phyloP scores from a whole-genome alignment of 805 yeast species.

The Wickerhamiella australiensis region DNA sequence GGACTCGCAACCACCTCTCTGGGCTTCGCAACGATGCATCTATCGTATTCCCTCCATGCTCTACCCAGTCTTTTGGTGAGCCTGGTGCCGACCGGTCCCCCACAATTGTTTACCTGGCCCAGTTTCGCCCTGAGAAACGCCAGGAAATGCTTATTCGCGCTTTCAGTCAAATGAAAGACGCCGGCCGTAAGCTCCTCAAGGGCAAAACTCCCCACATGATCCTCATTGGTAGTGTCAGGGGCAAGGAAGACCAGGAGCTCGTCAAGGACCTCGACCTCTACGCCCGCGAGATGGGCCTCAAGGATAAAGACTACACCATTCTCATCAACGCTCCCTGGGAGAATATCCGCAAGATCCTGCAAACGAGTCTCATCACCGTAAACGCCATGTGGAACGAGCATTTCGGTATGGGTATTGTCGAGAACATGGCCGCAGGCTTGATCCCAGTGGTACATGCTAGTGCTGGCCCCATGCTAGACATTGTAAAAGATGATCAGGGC shows the following conservation, averaged over 20 bases:
- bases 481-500: conserved; percentile 43
- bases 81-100: conserved; percentile 18
- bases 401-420: conserved; percentile 95
- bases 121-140: conserved; percentile 90
- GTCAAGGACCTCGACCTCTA: conserved; percentile 39
- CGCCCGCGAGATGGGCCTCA: conserved; percentile 36
- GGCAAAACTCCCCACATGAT: conserved; percentile 43
- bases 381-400: conserved; percentile 99
- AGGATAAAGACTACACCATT: conserved; percentile 37
- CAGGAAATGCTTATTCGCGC: conserved; percentile 59
- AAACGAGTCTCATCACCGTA: conserved; percentile 56
- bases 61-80: conserved; percentile 43
- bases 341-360: conserved; percentile 43
- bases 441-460: conserved; percentile 87
- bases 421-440: conserved; percentile 72
- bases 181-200: conserved; percentile 15
- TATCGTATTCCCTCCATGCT: conserved; percentile 78
- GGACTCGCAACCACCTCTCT: conserved; percentile 75
- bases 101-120: conserved; percentile 55
- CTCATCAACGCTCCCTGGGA: conserved; percentile 64
- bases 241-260: conserved; percentile 47
- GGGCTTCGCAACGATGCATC: conserved; percentile 31
- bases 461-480: conserved; percentile 89
- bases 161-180: conserved; percentile 39
- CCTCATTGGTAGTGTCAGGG: conserved; percentile 76